Percentiles rank a stretch among this genome's conserved stretches.
These are phyloP conservation scores for Cucumis cinereus DNA, from an alignment of 306 rosid genomes.

Conservation along the genomic window DNA sequence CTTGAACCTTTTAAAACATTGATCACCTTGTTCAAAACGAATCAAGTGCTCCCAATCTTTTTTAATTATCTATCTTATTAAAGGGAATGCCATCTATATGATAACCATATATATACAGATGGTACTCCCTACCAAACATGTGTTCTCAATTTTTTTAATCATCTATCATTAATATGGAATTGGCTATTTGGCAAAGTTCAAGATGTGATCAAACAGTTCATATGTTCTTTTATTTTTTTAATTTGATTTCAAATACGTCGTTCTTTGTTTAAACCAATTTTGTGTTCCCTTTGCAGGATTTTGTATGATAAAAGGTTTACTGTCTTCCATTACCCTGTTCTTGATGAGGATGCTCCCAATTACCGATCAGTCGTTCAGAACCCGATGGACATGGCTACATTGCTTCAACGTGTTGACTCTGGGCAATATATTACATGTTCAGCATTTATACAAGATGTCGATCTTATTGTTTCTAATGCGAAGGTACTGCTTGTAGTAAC, in stretches of 20 bases:
- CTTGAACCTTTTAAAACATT: too few relatives aligned
- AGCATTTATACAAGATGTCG: slow-evolving; percentile 67
- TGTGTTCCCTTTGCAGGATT: slow-evolving; percentile 36
- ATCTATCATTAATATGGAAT: too few relatives aligned
- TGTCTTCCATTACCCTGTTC: slow-evolving; percentile 89
- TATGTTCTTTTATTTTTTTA: neutral
- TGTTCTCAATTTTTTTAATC: too few relatives aligned
- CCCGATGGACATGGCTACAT: slow-evolving; percentile 84
- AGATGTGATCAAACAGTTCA: neutral
- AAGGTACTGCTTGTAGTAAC: slow-evolving; percentile 31
- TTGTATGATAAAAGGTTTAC: slow-evolving; percentile 85
- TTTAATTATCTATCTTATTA: too few relatives aligned
- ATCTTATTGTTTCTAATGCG: slow-evolving; percentile 88
- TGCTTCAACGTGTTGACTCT: slow-evolving; percentile 82
- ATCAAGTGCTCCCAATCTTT: too few relatives aligned
- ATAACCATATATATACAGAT: too few relatives aligned
- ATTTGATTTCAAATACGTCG: neutral
- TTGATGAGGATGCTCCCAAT: slow-evolving; percentile 96
- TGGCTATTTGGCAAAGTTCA: neutral
- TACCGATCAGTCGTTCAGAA: slow-evolving; percentile 79
- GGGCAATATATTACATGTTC: slow-evolving; percentile 71
- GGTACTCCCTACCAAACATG: too few relatives aligned
- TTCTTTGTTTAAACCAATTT: neutral
- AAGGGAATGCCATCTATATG: too few relatives aligned
- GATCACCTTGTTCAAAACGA: too few relatives aligned